A percentile compares a stretch with the other conserved stretches of the same genome.
Conservation (phyloP, 306 rosid species). For the Herpetospermum pedunculosum region DNA sequence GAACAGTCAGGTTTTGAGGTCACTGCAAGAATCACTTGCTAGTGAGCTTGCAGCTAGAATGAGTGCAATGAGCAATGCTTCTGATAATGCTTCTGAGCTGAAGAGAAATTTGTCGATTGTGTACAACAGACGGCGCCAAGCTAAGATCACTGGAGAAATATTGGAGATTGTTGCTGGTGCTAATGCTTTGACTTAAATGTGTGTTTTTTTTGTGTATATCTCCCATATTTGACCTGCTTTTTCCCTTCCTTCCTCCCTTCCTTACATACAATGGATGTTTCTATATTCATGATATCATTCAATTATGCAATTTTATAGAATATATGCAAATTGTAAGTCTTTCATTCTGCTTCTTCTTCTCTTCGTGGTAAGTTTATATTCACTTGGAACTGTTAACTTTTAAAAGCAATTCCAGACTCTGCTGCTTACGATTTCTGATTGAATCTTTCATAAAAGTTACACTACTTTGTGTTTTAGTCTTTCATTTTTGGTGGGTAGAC, state of each 20-base stretch:
- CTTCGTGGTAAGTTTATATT: neutral
- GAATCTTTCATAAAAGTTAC: neutral
- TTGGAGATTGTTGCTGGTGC: slow-evolving; percentile 91
- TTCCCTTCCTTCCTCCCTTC: neutral
- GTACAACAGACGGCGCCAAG: slow-evolving; percentile 76
- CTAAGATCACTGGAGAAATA: slow-evolving; percentile 83
- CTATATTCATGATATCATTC: slow-evolving; percentile 2
- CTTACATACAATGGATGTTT: neutral
- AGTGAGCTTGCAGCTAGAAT: slow-evolving; percentile 86
- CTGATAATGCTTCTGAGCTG: slow-evolving; percentile 61
- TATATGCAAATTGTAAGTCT: neutral
- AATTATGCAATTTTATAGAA: neutral
- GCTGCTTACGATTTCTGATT: neutral
- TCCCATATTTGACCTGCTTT: neutral
- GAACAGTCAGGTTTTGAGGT: slow-evolving; percentile 79
- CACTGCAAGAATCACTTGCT: slow-evolving; percentile 81
- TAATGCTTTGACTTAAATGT: slow-evolving; percentile 23
- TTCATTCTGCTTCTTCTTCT: neutral
- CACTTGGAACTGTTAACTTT: neutral
- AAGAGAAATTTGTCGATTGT: slow-evolving; percentile 41
- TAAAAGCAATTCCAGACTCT: neutral
- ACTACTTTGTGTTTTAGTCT: too few relatives aligned
- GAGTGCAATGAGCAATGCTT: slow-evolving; percentile 82
- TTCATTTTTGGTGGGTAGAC: too few relatives aligned
- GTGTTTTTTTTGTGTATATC: neutral